Percentiles rank a stretch among this genome's conserved stretches.
These are phyloP conservation scores for Senecio squalidus DNA, from an alignment of 140 eudicot species.

Conservation along the genomic window DNA sequence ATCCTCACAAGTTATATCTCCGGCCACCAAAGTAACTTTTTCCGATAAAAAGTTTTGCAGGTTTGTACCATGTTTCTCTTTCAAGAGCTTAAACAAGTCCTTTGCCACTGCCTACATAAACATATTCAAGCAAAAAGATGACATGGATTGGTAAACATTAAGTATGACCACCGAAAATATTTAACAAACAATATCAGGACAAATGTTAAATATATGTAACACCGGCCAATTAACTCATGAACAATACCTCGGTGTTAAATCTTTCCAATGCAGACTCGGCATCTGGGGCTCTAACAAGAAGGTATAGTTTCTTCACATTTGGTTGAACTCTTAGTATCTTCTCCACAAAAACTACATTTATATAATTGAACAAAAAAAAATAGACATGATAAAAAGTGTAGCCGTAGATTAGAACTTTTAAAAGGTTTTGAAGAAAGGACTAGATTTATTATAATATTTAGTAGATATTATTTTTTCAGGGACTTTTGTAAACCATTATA, in stretches of 20 bases:
- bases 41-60: conserved; percentile 15
- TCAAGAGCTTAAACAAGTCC: conserved; percentile 18
- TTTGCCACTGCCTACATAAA: conserved; percentile 18
- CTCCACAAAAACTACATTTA: conserved; percentile 62
- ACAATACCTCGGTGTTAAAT: conserved; percentile 53
- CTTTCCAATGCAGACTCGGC: conserved; percentile 59
- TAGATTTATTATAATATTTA: no score
- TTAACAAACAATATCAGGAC: neutral
- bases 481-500: no score
- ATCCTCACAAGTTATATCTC: conserved; percentile 38
- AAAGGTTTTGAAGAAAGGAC: no score
- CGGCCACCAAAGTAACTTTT: conserved; percentile 30
- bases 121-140: neutral
- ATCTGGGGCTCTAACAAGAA: conserved; percentile 75
- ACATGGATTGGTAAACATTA: no score
- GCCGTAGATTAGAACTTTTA: no score
- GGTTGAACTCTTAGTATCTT: conserved; percentile 88
- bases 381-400: neutral
- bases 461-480: no score
- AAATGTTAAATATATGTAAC: neutral
- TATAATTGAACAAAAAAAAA: neutral
- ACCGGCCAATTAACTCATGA: neutral
- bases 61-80: conserved; percentile 28
- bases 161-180: no score
- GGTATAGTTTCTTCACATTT: conserved; percentile 83